Conservation (phyloP, 805 yeast species). For the Spathaspora sp. region DNA sequence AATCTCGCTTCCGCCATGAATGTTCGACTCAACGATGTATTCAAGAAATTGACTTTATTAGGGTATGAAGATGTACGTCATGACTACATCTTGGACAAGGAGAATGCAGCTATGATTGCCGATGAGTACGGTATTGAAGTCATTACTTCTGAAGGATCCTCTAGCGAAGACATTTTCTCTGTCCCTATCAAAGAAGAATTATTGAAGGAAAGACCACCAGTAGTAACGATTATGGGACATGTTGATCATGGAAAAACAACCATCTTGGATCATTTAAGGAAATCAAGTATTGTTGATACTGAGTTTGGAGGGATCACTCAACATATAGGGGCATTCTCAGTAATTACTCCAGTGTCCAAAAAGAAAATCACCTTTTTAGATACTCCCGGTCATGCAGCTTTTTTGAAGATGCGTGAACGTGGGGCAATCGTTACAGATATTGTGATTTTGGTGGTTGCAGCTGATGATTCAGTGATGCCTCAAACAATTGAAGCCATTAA, state of each 20-base stretch:
- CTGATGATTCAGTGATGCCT: conserved; percentile 97
- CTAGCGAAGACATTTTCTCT: conserved; percentile 57
- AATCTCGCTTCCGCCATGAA: conserved; percentile 71
- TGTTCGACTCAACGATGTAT: conserved; percentile 58
- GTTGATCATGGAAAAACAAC: conserved; percentile 99
- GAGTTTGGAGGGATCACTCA: conserved; percentile 98
- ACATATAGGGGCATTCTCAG: conserved; percentile 95
- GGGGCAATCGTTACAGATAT: conserved; percentile 95
- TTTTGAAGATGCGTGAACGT: conserved; percentile 91
- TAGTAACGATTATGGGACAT: conserved; percentile 98
- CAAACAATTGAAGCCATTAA: conserved; percentile 94
- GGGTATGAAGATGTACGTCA: conserved; percentile 74
- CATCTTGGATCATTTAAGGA: conserved; percentile 79
- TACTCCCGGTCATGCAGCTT: conserved; percentile 98
- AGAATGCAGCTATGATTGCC: conserved; percentile 81
- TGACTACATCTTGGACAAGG: conserved; percentile 79
- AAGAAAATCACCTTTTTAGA: conserved; percentile 85
- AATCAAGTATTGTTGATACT: conserved; percentile 74
- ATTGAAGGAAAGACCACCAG: conserved; percentile 76
- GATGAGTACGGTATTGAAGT: conserved; percentile 82
- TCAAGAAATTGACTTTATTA: conserved; percentile 53
- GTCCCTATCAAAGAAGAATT: conserved; percentile 43
- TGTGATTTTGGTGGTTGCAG: conserved; percentile 89
- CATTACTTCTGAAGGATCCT: conserved; percentile 47
- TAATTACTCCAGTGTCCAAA: conserved; percentile 69